Conservation (phyloP, 75 land plant species). For the Ceratopteris richardii region DNA sequence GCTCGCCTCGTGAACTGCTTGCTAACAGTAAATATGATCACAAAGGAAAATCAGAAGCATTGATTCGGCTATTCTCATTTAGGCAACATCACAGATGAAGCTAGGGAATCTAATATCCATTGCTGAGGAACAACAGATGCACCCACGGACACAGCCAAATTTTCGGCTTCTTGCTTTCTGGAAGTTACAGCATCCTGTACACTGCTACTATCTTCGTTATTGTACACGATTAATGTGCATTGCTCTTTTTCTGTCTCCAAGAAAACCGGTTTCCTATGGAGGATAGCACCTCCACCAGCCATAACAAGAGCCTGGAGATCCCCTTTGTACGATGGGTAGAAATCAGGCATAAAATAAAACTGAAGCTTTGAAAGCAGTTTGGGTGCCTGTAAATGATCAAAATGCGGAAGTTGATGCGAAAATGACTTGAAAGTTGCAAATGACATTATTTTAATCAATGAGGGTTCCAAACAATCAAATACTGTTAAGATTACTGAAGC, state of each 20-base stretch:
- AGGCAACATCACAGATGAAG: too few species aligned
- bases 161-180: neutral
- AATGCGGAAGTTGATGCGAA: too few species aligned
- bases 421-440: too few species aligned
- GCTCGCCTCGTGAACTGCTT: too few species aligned
- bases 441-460: too few species aligned
- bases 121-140: slow-evolving; percentile 1
- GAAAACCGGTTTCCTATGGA: slow-evolving; percentile 57
- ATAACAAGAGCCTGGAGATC: slow-evolving; percentile 55
- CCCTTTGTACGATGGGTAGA: slow-evolving; percentile 39
- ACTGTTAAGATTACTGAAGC: too few species aligned
- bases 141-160: neutral
- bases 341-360: slow-evolving; percentile 56
- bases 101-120: slow-evolving; percentile 12
- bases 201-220: slow-evolving; percentile 3
- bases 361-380: slow-evolving; percentile 48
- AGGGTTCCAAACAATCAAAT: too few species aligned
- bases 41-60: too few species aligned
- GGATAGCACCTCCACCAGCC: slow-evolving; percentile 59
- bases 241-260: slow-evolving; percentile 3
- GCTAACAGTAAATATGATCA: too few species aligned
- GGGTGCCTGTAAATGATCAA: slow-evolving; percentile 43
- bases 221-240: slow-evolving; percentile 9
- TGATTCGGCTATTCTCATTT: too few species aligned
- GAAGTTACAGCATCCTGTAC: too few species aligned